phyloP scores from a whole-genome alignment of 805 yeast species.

The Jamesozyma piceae region DNA sequence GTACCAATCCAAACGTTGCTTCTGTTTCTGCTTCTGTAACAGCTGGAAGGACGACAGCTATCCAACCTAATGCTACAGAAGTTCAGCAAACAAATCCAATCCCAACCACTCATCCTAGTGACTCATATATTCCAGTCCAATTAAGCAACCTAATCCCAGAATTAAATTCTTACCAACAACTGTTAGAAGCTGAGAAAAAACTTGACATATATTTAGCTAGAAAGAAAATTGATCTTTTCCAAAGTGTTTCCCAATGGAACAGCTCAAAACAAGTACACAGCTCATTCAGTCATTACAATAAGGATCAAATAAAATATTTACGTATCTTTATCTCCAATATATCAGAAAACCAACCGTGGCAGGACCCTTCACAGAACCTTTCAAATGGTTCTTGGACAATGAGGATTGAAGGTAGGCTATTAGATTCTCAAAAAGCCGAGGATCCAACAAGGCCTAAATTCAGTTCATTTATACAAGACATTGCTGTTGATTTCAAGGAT shows the following conservation, averaged over 20 bases:
- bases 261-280: conserved; percentile 31
- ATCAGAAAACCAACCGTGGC: conserved; percentile 87
- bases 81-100: conserved; percentile 21
- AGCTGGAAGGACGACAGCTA: background rate
- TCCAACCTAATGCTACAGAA: background rate
- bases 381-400: conserved; percentile 62
- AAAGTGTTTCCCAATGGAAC: conserved; percentile 42
- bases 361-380: conserved; percentile 20
- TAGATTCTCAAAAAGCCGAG: conserved; percentile 43
- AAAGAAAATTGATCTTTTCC: conserved; percentile 79
- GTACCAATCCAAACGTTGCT: background rate
- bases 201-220: conserved; percentile 75
- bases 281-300: conserved; percentile 29
- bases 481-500: conserved; percentile 62
- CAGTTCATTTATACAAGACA: conserved; percentile 71
- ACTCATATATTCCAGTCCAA: conserved; percentile 40
- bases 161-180: conserved; percentile 57
- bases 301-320: conserved; percentile 43
- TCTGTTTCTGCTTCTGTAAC: background rate
- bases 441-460: conserved; percentile 50
- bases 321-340: conserved; percentile 79
- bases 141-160: conserved; percentile 50
- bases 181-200: conserved; percentile 72
- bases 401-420: conserved; percentile 75
- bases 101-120: conserved; percentile 39